Base-by-base conservation (phyloP, 345 rosid genomes). In the Anastatica hierochuntica region DNA sequence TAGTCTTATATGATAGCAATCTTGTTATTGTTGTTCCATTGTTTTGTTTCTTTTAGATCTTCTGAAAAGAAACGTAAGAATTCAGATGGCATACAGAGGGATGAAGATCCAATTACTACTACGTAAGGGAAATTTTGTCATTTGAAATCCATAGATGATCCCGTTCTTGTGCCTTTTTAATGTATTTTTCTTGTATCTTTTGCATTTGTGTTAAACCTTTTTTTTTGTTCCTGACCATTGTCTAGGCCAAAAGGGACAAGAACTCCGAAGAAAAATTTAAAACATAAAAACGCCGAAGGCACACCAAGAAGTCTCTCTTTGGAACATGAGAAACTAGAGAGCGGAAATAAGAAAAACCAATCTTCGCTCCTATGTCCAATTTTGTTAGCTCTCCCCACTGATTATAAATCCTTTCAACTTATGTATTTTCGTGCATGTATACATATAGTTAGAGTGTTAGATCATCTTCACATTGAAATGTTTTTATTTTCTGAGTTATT, bases 231-330 rank as follows among this genome's bases (percentile, higher is more conserved):
- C 7, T 6, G 46, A 42, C 53, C 42, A 16, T 43, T 50, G 34
- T 52, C 43, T 46, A 92, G 97, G 60, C 74, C 69, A 31, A 85
- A 83, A 72, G 78, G 83, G 41, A 83, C 76, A 80, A 79, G 95
- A 78, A 92, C 90, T 35, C 94, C 95, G 24, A 87, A 78, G 84
- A 88, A 79, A 63, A 68, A 66, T 61, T n/a, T 66, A 15, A 83
- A 64, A 64, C 74, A 17, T 21, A 29, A 42, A 35, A 58, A 56
- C 20, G 30, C 35, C 34, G 68, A 69, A 68, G 14, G 58, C 53
- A 64, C 37, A 34, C 46, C 69, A 58, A 74, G 58, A 66, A 68
- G 54, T 54, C 64, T 65, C 34, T 72, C 60, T 46, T 33, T 33
- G 62, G 77, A 72, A 48, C 58, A 56, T 6, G 77, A 78, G 58